These are phyloP conservation scores for Phalaenopsis aphrodite DNA, from an alignment of 106 monocot genomes.

Conservation along the genomic window DNA sequence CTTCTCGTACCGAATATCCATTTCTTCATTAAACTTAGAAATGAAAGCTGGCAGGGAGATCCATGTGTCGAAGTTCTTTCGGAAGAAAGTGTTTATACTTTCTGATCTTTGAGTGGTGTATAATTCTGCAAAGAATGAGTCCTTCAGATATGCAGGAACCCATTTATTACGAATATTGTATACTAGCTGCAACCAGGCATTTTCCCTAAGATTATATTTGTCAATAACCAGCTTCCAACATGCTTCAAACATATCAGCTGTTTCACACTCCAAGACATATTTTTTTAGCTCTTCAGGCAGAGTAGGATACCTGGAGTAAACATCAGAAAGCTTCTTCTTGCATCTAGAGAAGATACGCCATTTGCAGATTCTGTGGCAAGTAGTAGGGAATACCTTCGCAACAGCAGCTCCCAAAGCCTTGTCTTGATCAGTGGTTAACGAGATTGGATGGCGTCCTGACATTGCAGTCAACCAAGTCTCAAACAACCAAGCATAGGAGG, in stretches of 20 bases:
- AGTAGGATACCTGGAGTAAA: constrained; percentile 31
- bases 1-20: constrained; percentile 38
- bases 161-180: constrained; percentile 48
- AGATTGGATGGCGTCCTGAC: constrained; percentile 39
- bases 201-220: constrained; percentile 51
- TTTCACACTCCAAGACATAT: constrained; percentile 42
- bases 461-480: constrained; percentile 61
- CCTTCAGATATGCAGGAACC: constrained; percentile 54
- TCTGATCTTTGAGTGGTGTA: constrained; percentile 41
- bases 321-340: constrained; percentile 52
- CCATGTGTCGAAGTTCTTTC: constrained; percentile 40
- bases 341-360: constrained; percentile 56
- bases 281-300: constrained; percentile 42
- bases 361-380: constrained; percentile 50
- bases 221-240: constrained; percentile 48
- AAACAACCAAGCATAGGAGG: constrained; percentile 55
- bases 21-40: constrained; percentile 48
- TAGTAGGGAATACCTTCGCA: constrained; percentile 54
- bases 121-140: constrained; percentile 71
- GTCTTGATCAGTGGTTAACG: constrained; percentile 56
- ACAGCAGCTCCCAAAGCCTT: constrained; percentile 39
- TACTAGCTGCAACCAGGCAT: constrained; percentile 60
- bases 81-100: constrained; percentile 52
- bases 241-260: constrained; percentile 31
- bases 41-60: constrained; percentile 35